These are phyloP conservation scores for Aspergillus homomorphus DNA, from an alignment of 495 filamentous ascomycete species.

Conservation along the genomic window DNA sequence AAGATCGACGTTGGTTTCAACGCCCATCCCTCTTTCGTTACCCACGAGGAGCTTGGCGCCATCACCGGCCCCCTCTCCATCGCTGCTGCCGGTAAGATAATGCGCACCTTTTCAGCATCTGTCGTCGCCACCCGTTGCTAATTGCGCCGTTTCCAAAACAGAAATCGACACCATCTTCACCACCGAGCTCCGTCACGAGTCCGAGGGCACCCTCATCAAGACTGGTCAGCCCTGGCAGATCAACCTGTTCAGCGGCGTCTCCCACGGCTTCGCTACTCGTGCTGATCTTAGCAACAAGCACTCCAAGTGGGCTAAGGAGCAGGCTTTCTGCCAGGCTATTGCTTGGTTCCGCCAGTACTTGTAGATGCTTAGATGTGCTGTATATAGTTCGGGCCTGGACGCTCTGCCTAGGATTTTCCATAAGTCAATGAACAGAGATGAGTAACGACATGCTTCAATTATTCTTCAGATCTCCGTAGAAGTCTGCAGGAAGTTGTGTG, in stretches of 20 bases:
- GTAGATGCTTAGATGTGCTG: conserved; percentile 27
- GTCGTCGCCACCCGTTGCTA: neutral
- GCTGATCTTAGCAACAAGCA: conserved; percentile 57
- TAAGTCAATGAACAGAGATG: conserved; percentile 10
- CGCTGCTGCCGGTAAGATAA: conserved; percentile 66
- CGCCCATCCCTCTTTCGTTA: conserved; percentile 77
- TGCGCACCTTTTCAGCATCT: too few species aligned
- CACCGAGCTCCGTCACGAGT: conserved; percentile 63
- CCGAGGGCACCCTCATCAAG: conserved; percentile 59
- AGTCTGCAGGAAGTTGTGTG: neutral
- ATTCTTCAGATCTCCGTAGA: neutral
- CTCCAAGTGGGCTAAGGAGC: conserved; percentile 77
- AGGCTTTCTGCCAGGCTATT: conserved; percentile 78
- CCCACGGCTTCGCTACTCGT: conserved; percentile 79
- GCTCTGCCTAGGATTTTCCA: neutral
- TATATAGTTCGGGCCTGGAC: neutral
- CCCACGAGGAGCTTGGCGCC: conserved; percentile 68
- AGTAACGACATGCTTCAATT: neutral
- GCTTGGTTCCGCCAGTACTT: conserved; percentile 69
- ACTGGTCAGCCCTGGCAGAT: conserved; percentile 72
- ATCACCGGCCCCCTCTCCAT: conserved; percentile 73
- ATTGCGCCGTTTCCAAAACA: conserved; percentile 25
- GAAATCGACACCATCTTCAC: conserved; percentile 82
- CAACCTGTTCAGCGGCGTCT: conserved; percentile 70
- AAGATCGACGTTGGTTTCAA: conserved; percentile 63